Evolutionary conservation across 441 rosid species (phyloP), one percentile per base, ranked within the genome.

Genomic region (Gossypium gossypioides): DNA sequence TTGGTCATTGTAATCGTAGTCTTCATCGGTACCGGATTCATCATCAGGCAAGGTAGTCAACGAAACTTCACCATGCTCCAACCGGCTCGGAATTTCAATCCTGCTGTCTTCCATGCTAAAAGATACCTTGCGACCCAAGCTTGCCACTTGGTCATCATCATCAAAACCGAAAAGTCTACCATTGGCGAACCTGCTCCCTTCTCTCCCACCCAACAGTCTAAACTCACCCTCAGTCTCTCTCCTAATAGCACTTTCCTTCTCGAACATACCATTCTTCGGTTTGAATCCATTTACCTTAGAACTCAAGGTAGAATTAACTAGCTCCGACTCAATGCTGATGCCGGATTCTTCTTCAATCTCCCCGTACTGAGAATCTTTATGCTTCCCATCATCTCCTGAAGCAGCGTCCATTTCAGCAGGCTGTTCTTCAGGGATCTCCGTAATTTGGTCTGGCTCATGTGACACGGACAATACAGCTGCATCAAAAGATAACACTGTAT

Each of bases 221-320:
- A 88, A 88, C 51, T 88, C 92, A 1, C 92, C 87, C 78, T 88
- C 92, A 0, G 92, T 84, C 78, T 88, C 92, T 78, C 92, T 84
- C 81, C 86, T 82, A 71, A 88, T 88, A 18, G 92, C 92, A 78
- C 90, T 86, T 57, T 80, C 88, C 75, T 81, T 78, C 70, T 74
- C 80, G 69, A 29, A 34, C 62, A 57, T 48, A 40, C 51, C 58
- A 37, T 64, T 68, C 48, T 58, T 68, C 22, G 16, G 46, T 68
- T 55, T 54, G 50, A 76, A 55, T 59, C 80, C 80, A 67, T 78
- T 78, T 68, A 8, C 9, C 3, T 71, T 21, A 24, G 81, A 16
- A 34, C 71, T 73, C 57, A 72, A 76, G 81, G 73, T 76, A 50
- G 77, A 69, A 56, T 63, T 44, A 75, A 69, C 61, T 5, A 61